These are phyloP conservation scores for Aspergillus sp. DNA, from an alignment of 2,329 filamentous ascomycete genomes.

Conservation along the genomic window DNA sequence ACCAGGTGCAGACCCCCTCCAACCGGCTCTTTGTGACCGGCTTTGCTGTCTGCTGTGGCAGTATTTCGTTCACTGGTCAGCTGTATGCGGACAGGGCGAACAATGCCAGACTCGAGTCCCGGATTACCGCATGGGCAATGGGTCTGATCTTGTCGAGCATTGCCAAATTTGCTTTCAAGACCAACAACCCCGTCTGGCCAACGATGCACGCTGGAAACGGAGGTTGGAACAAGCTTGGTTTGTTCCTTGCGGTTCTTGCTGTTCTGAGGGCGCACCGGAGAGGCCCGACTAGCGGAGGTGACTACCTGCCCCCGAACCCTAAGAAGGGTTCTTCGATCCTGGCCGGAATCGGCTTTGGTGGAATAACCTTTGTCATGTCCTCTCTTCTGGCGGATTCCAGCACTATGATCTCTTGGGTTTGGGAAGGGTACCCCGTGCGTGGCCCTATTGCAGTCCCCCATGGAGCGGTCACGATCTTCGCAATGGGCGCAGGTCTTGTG, in stretches of 20 bases:
- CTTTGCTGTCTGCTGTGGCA: slow-evolving; percentile 77
- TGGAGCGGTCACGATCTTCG: slow-evolving; percentile 78
- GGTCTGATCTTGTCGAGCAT: slow-evolving; percentile 83
- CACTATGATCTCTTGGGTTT: slow-evolving; percentile 98
- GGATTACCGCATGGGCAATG: slow-evolving; percentile 75
- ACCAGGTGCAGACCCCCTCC: slow-evolving; percentile 69
- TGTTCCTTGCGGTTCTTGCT: slow-evolving; percentile 73
- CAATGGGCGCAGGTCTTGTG: slow-evolving; percentile 80
- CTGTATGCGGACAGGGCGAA: slow-evolving; percentile 77
- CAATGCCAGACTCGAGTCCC: slow-evolving; percentile 73
- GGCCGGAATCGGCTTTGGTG: slow-evolving; percentile 75
- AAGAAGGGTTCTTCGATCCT: slow-evolving; percentile 67
- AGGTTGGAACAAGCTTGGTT: slow-evolving; percentile 84
- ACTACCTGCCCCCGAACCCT: slow-evolving; percentile 52
- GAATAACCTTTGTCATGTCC: slow-evolving; percentile 84
- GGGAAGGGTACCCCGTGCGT: slow-evolving; percentile 90
- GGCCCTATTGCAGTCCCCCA: slow-evolving; percentile 89
- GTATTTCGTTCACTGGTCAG: slow-evolving; percentile 79
- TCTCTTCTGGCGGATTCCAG: slow-evolving; percentile 94
- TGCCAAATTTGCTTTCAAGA: slow-evolving; percentile 88
- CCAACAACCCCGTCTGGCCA: slow-evolving; percentile 97
- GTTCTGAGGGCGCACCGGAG: slow-evolving; percentile 72
- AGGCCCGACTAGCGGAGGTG: slow-evolving; percentile 52
- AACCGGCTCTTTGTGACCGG: slow-evolving; percentile 77
- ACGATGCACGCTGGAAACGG: slow-evolving; percentile 87